Evolutionary conservation across 441 rosid species (phyloP).

Genomic region (Gossypium davidsonii): DNA sequence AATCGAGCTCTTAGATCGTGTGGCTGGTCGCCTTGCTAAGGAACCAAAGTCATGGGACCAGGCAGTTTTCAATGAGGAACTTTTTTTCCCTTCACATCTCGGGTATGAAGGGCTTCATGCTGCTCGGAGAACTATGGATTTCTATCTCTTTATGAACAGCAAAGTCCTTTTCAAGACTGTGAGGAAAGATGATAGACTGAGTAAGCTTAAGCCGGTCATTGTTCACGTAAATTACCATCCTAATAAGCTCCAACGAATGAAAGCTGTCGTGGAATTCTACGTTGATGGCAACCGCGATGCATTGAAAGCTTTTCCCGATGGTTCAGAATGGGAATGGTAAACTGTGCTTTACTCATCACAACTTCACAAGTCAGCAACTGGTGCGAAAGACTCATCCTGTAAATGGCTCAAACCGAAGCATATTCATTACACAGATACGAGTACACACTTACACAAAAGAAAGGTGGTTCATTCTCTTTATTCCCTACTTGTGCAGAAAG

Average conservation of each 20-base stretch:
- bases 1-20: slow-evolving; percentile 88
- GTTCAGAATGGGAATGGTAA: slow-evolving; percentile 73
- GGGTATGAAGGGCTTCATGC: slow-evolving; percentile 77
- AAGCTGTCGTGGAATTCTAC: slow-evolving; percentile 76
- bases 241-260: slow-evolving; percentile 81
- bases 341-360: background rate
- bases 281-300: slow-evolving; percentile 77
- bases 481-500: background rate
- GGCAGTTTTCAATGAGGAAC: slow-evolving; percentile 91
- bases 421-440: background rate
- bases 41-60: slow-evolving; percentile 78
- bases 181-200: slow-evolving; percentile 55
- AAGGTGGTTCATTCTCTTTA: background rate
- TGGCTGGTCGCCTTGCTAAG: slow-evolving; percentile 59
- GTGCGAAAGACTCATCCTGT: background rate
- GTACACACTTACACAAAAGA: background rate
- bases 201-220: slow-evolving; percentile 70
- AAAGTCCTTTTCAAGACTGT: slow-evolving; percentile 89
- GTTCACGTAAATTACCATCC: slow-evolving; percentile 90
- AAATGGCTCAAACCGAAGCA: background rate
- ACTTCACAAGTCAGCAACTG: slow-evolving; percentile 34
- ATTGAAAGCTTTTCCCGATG: slow-evolving; percentile 73
- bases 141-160: slow-evolving; percentile 84
- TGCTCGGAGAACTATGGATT: slow-evolving; percentile 81
- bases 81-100: slow-evolving; percentile 82